Conservation (phyloP, 176 grass and related monocot species). For the Paspalum vaginatum region DNA sequence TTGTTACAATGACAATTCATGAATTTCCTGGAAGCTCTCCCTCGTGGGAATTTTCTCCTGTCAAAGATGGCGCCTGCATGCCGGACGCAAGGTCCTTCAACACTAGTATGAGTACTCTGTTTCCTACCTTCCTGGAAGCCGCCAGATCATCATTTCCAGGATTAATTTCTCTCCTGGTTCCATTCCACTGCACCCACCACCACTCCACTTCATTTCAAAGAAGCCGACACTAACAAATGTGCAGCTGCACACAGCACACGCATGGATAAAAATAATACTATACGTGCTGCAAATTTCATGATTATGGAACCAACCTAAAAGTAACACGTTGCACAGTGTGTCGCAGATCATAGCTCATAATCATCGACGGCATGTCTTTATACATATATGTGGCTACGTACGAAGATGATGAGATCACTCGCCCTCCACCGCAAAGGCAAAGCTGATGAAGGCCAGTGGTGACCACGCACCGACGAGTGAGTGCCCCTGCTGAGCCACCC, state of each 20-base stretch:
- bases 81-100: background rate
- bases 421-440: no score
- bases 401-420: no score
- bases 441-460: no score
- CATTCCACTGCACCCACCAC: background rate
- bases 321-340: background rate
- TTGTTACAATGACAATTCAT: background rate
- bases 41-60: background rate
- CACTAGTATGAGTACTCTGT: background rate
- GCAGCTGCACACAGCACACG: background rate
- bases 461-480: no score
- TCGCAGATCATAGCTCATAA: background rate
- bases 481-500: no score
- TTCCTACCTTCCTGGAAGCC: background rate
- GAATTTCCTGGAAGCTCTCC: background rate
- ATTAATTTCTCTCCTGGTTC: background rate
- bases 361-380: no score
- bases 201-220: background rate
- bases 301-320: constrained; percentile 10
- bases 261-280: background rate
- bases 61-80: constrained; percentile 1
- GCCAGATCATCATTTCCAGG: background rate
- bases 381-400: no score
- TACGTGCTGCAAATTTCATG: background rate
- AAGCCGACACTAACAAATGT: background rate